Percentiles rank a stretch among this genome's conserved stretches.
Evolutionary conservation across 2,329 filamentous ascomycete genomes (phyloP).

Genomic region (Zymoseptoria pseudotritici): DNA sequence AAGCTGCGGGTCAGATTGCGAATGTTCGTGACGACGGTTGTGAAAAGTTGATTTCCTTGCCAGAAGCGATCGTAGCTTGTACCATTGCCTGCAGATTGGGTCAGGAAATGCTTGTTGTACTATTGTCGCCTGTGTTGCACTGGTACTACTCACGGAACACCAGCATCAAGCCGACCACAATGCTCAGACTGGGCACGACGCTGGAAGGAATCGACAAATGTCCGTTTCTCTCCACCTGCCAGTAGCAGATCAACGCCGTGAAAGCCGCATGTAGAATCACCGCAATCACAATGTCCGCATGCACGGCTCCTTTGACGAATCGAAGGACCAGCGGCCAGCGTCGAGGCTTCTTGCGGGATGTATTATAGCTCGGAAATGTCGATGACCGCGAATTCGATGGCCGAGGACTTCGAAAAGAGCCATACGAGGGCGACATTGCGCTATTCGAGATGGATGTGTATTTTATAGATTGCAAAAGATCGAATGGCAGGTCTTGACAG

Average conservation of each 20-base stretch:
- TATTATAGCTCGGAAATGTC: conserved; percentile 41
- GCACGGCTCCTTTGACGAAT: conserved; percentile 58
- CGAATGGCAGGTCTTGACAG: no score
- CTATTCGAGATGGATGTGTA: not conserved
- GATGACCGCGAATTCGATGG: conserved; percentile 10
- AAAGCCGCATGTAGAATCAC: conserved; percentile 52
- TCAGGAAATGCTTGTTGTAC: not conserved
- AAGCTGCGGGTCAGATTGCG: conserved; percentile 53
- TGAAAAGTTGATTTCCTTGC: conserved; percentile 44
- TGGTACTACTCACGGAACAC: conserved; percentile 30
- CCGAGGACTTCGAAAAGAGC: not conserved
- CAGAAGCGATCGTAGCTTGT: conserved; percentile 60
- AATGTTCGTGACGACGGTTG: conserved; percentile 49
- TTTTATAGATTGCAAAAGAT: not conserved
- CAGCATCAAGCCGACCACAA: conserved; percentile 60
- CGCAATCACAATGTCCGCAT: conserved; percentile 50
- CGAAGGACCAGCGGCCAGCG: conserved; percentile 58
- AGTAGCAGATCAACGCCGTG: conserved; percentile 51
- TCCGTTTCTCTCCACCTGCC: conserved; percentile 39
- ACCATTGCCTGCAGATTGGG: conserved; percentile 40
- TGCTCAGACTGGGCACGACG: conserved; percentile 57
- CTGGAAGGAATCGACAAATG: conserved; percentile 50
- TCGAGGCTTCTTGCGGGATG: conserved; percentile 39
- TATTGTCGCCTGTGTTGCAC: not conserved
- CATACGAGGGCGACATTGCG: not conserved